A percentile compares a stretch with the other conserved stretches of the same genome.
Evolutionary conservation across 208 protist species (phyloP).

Genomic region (Trypanosoma grayi): DNA sequence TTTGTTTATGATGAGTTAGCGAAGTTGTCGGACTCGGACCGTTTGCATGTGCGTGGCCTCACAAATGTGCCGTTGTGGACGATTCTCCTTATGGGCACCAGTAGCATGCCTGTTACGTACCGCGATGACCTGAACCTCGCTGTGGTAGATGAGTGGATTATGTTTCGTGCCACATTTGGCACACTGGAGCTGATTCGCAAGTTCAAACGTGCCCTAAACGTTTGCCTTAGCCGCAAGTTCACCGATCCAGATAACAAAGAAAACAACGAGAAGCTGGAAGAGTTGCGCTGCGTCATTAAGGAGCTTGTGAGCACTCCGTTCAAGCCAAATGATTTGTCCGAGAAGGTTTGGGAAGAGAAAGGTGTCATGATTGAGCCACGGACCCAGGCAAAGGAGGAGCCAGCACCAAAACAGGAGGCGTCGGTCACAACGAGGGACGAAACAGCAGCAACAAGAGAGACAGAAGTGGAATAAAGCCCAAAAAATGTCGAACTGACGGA

Average conservation of each 20-base stretch:
- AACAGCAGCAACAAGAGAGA: neutral
- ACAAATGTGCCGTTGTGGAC: conserved; percentile 68
- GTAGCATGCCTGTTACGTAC: conserved; percentile 47
- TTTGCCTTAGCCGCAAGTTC: conserved; percentile 60
- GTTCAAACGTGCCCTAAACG: conserved; percentile 51
- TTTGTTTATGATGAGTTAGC: conserved; percentile 68
- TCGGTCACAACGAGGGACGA: neutral
- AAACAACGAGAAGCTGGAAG: conserved; percentile 66
- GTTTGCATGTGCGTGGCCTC: conserved; percentile 39
- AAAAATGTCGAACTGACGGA: neutral
- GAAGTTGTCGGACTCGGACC: conserved; percentile 27
- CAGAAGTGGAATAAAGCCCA: neutral
- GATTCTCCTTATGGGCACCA: conserved; percentile 61
- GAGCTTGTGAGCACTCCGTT: conserved; percentile 50
- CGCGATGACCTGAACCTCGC: conserved; percentile 53
- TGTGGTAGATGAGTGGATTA: conserved; percentile 74
- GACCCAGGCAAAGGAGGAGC: conserved; percentile 11
- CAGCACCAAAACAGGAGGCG: neutral
- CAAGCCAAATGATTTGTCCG: conserved; percentile 40
- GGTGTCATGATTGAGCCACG: conserved; percentile 45
- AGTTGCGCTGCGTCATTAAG: conserved; percentile 55
- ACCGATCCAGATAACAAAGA: conserved; percentile 37
- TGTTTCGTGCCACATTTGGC: conserved; percentile 48
- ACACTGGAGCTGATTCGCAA: conserved; percentile 61
- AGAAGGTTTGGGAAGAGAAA: conserved; percentile 48